Evolutionary conservation across 305 asterid species (phyloP), one percentile per base, ranked within the genome.

Genomic region (Striga hermonthica): DNA sequence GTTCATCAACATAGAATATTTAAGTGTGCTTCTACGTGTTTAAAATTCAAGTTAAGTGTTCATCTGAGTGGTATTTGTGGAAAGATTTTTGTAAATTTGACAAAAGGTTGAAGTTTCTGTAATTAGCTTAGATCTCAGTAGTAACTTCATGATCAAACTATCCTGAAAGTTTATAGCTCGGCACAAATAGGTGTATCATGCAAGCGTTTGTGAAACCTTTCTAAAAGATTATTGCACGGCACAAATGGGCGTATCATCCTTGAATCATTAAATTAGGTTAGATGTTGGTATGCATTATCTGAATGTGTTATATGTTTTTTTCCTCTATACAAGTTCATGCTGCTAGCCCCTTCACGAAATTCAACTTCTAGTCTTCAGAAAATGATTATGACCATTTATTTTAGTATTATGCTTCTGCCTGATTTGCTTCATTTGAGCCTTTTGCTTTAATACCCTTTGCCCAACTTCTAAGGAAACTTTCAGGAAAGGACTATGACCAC

Each of bases 291-390:
- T 35, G 14, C 16, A 54, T 37, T 12, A 5, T 10, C 31, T 9
- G 6, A 22, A 53, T 60, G 39, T 31, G 34, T 50, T 52, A 10
- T 52, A 10, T 12, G 53, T 12, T 9, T 44, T 52, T 22, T 45
- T 58, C 49, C 3, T 64, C 41, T 6, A 14, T n/a, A 9, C n/a
- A 3, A 44, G 7, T 36, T 38, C 45, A 50, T n/a, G 5, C 53
- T 68, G 36, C 28, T 67, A 41, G 31, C 2, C 7, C 13, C 41
- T n/a, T 55, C 70, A 52, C 35, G 31, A 7, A 40, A 31, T 53
- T 52, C 54, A 38, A 16, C 43, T 55, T 66, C 56, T 54, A 41
- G 22, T 40, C 53, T 57, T 37, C 57, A 55, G 65, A 16, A 45
- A 8, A 13, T 15, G 36, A 34, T 39, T 15, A 45, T 62, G 62